Conservation (phyloP, 225 moss, liverwort and hornwort species). For the Polytrichum formosum region DNA sequence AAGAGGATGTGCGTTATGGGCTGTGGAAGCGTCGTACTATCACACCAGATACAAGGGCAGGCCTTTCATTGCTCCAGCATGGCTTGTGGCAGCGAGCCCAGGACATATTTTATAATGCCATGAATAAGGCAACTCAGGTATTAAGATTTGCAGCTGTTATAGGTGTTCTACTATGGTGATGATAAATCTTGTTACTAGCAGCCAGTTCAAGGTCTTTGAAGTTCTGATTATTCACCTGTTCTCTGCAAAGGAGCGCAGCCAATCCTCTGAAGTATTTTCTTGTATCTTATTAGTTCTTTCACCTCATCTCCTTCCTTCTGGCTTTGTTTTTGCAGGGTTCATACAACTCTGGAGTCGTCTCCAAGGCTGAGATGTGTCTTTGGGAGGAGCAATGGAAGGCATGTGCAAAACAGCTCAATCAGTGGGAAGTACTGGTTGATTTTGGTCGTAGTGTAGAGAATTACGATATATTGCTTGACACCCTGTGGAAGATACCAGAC, state of each 20-base stretch:
- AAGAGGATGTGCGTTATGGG: slow-evolving; percentile 98
- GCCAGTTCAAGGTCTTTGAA: neutral
- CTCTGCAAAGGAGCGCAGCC: no score
- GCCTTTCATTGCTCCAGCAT: slow-evolving; percentile 91
- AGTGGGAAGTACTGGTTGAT: slow-evolving; percentile 92
- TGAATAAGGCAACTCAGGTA: slow-evolving; percentile 89
- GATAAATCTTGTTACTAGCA: neutral
- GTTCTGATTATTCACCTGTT: no score
- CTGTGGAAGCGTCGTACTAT: slow-evolving; percentile 93
- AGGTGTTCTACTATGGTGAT: neutral
- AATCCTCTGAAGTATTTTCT: no score
- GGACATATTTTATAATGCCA: slow-evolving; percentile 87
- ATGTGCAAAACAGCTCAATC: slow-evolving; percentile 90
- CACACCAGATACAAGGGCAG: slow-evolving; percentile 91
- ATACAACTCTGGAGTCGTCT: slow-evolving; percentile 77
- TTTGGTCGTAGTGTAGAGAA: slow-evolving; percentile 95
- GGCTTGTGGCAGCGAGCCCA: slow-evolving; percentile 98
- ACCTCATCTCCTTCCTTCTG: no score
- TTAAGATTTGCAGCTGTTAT: neutral
- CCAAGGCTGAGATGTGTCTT: slow-evolving; percentile 98
- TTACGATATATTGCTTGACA: slow-evolving; percentile 88
- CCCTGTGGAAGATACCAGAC: slow-evolving; percentile 82
- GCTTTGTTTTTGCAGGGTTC: slow-evolving; percentile 39
- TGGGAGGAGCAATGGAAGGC: slow-evolving; percentile 99
- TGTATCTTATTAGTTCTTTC: no score